Conservation (phyloP, 768 basidiomycete genomes). For the Crucibulum laeve region DNA sequence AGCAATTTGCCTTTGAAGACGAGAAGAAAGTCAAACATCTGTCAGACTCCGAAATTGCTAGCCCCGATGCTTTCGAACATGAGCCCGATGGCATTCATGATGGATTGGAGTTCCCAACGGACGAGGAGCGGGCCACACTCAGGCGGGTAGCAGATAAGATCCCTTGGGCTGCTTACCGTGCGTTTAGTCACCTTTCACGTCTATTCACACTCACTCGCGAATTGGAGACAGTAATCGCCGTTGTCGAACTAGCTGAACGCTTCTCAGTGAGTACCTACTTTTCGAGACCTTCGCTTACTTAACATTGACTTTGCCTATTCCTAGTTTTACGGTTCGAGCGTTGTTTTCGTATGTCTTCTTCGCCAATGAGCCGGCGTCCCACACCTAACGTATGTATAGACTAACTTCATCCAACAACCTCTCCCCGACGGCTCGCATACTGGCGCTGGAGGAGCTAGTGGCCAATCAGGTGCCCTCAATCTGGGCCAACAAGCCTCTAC, state of each 20-base stretch:
- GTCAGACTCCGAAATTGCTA: background rate
- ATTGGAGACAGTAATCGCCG: slow-evolving; percentile 46
- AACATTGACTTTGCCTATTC: background rate
- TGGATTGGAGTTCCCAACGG: slow-evolving; percentile 59
- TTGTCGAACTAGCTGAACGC: slow-evolving; percentile 68
- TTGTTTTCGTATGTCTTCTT: slow-evolving; percentile 39
- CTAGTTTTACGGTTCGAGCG: slow-evolving; percentile 43
- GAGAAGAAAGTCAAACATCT: background rate
- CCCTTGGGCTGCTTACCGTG: slow-evolving; percentile 56
- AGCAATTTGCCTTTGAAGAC: background rate
- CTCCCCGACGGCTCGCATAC: slow-evolving; percentile 64
- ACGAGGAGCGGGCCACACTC: slow-evolving; percentile 53
- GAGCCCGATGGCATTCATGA: slow-evolving; percentile 35
- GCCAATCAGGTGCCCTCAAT: slow-evolving; percentile 66
- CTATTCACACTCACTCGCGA: background rate
- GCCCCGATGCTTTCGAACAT: background rate
- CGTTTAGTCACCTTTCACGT: slow-evolving; percentile 10
- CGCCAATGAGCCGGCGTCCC: background rate
- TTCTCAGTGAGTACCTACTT: slow-evolving; percentile 48
- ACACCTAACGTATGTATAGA: slow-evolving; percentile 25
- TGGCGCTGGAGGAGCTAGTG: slow-evolving; percentile 48
- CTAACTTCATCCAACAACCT: slow-evolving; percentile 72
- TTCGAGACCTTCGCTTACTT: background rate
- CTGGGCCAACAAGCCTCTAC: slow-evolving; percentile 68
- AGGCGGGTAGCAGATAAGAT: slow-evolving; percentile 56